These are phyloP conservation scores for Naganishia randhawae DNA, from an alignment of 768 basidiomycete genomes.

Conservation along the genomic window DNA sequence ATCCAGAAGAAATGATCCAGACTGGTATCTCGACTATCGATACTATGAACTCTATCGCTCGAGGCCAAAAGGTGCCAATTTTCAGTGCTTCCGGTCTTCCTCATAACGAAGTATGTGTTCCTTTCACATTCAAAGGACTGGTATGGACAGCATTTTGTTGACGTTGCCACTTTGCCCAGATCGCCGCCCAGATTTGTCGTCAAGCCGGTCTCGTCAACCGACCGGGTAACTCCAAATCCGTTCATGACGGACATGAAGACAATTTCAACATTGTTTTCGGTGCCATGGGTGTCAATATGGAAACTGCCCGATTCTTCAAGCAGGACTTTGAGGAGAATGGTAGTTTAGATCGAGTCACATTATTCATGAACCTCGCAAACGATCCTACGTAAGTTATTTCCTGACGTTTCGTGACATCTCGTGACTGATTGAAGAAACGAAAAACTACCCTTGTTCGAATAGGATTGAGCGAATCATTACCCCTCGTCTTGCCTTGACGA, in stretches of 20 bases:
- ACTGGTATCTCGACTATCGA: conserved; percentile 92
- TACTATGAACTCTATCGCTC: conserved; percentile 79
- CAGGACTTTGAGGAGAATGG: conserved; percentile 99
- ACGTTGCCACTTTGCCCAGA: conserved; percentile 55
- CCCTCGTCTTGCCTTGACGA: conserved; percentile 93
- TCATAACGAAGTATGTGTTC: conserved; percentile 79
- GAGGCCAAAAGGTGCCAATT: conserved; percentile 99
- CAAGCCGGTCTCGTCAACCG: conserved; percentile 96
- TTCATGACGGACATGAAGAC: conserved; percentile 98
- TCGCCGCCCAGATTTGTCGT: conserved; percentile 99
- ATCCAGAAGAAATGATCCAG: conserved; percentile 99
- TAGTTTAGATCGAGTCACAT: conserved; percentile 89
- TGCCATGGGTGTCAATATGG: conserved; percentile 99
- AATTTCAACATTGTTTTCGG: conserved; percentile 99
- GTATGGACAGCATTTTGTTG: conserved; percentile 14
- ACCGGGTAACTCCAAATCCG: conserved; percentile 77
- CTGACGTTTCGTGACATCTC: not conserved
- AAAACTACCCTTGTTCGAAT: not conserved
- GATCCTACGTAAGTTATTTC: conserved; percentile 83
- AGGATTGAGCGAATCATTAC: conserved; percentile 98
- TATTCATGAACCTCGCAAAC: conserved; percentile 97
- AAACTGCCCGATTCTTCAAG: conserved; percentile 99
- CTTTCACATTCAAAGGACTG: not conserved
- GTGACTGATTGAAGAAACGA: not conserved
- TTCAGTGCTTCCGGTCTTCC: conserved; percentile 98